A percentile compares a stretch with the other conserved stretches of the same genome.
Conservation (phyloP, 2,329 filamentous ascomycete genomes). For the Fusarium tuaranense region DNA sequence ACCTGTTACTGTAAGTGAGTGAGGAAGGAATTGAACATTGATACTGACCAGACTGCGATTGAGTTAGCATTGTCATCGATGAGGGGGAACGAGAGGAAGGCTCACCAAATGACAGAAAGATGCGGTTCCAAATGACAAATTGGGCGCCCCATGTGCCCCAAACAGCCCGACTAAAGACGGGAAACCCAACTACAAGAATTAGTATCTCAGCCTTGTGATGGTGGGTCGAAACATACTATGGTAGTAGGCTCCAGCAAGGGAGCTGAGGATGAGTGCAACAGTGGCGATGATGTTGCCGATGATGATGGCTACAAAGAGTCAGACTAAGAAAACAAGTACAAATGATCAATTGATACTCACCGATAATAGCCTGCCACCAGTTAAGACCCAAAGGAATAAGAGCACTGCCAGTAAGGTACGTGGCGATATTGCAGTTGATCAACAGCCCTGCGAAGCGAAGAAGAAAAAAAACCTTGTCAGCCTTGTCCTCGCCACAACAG, state of each 20-base stretch:
- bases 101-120: conserved; percentile 55
- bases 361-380: conserved; percentile 58
- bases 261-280: conserved; percentile 55
- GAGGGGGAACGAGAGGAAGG: neutral
- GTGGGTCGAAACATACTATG: conserved; percentile 47
- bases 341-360: conserved; percentile 32
- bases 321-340: neutral
- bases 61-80: neutral
- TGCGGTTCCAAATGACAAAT: conserved; percentile 57
- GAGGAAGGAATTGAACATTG: too few species aligned
- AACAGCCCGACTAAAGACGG: conserved; percentile 52
- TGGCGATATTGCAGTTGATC: conserved; percentile 59
- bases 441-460: conserved; percentile 53
- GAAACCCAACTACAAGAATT: conserved; percentile 49
- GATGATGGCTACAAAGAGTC: conserved; percentile 45
- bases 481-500: neutral
- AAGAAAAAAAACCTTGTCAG: neutral
- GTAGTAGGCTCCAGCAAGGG: conserved; percentile 56
- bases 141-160: conserved; percentile 58
- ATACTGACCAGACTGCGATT: conserved; percentile 20
- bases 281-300: conserved; percentile 55
- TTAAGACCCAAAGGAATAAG: conserved; percentile 55
- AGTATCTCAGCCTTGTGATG: neutral
- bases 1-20: conserved; percentile 40
- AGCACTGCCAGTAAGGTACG: conserved; percentile 55